Base-by-base conservation (phyloP, 2,329 filamentous ascomycete species). In the Sporothrix pseudoabietina region DNA sequence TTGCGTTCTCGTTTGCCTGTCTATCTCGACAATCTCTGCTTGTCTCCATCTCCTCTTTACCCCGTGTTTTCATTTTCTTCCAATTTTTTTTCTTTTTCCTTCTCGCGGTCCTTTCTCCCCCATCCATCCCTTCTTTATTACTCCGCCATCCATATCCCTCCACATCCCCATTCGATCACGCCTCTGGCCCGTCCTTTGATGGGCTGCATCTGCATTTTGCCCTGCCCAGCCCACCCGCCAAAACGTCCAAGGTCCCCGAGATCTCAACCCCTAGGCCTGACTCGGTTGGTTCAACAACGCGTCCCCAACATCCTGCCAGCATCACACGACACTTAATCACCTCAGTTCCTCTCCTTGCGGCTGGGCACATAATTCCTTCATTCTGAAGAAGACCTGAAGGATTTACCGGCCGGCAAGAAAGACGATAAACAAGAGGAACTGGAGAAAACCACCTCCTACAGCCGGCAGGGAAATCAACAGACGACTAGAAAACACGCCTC, bases 291-390 rank as follows among this genome's bases (percentile, higher is more conserved):
- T 39, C 69, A 39, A 59, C 69, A 49, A 66, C 12, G 14, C 26
- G 3, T 30, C 68, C 49, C 32, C 66, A 55, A 19, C 49, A 30
- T 22, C 66, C n/a, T 57, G 35, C 35, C 49, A 57, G 30, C 49
- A 55, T 70, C 69, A 71, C 69, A 71, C 69, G 69, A 71, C 55
- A 26, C 57, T 32, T 61, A 12, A 19, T 49, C 65, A 16, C 35
- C 8, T 54, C 70, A 57, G 55, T 19, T 65, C 19, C 26, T 49
- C 49, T 12, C 61, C 57, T 52, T 55, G 32, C 44, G 70, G 57
- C 70, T 39, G 19, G 44, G n/a, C n/a, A 26, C 44, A n/a, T 49
- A n/a, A 39, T 12, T 71, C 1, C 12, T 49, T 52, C 26, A 8
- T 68, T 44, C 16, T 35, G 39, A 32, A 6, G n/a, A 8, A 9